Evolutionary conservation across 306 rosid genomes (phyloP).

Genomic region (Rubus idaeus): DNA sequence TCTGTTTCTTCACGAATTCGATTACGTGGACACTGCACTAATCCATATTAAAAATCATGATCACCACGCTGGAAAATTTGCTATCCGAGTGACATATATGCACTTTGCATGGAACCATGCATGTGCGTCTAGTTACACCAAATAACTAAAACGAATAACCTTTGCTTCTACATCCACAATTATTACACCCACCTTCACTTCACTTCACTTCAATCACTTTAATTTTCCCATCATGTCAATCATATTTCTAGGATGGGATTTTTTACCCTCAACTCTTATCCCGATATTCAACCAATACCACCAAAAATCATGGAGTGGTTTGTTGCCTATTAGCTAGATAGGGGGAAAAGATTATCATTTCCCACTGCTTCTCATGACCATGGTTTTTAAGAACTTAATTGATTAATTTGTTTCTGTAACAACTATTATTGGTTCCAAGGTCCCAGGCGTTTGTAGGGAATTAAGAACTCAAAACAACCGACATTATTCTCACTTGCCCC

Average conservation of each 20-base stretch:
- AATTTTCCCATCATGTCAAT: constrained; percentile 13
- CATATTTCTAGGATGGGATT: constrained; percentile 41
- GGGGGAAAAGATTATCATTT: constrained; percentile 30
- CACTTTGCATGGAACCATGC: constrained; percentile 53
- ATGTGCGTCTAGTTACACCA: constrained; percentile 81
- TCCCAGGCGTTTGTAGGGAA: constrained; percentile 35
- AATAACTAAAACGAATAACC: constrained; percentile 31
- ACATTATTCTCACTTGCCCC: constrained; percentile 34
- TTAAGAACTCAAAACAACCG: constrained; percentile 68
- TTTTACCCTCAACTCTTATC: constrained; percentile 31
- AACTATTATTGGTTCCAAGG: constrained; percentile 44
- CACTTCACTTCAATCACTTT: constrained; percentile 30
- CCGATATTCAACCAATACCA: constrained; percentile 29
- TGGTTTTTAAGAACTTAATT: constrained; percentile 18
- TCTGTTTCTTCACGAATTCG: no score
- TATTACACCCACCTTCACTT: constrained; percentile 49
- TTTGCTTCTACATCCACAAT: constrained; percentile 34
- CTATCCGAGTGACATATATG: constrained; percentile 27
- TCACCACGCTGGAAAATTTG: constrained; percentile 22
- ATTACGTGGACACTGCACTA: no score
- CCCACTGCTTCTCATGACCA: constrained; percentile 30
- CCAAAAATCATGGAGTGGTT: constrained; percentile 23
- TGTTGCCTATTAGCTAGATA: constrained; percentile 29
- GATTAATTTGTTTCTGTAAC: not conserved
- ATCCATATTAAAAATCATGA: not conserved